These are phyloP conservation scores for Lablab purpureus DNA, from an alignment of 306 rosid genomes.

Conservation along the genomic window DNA sequence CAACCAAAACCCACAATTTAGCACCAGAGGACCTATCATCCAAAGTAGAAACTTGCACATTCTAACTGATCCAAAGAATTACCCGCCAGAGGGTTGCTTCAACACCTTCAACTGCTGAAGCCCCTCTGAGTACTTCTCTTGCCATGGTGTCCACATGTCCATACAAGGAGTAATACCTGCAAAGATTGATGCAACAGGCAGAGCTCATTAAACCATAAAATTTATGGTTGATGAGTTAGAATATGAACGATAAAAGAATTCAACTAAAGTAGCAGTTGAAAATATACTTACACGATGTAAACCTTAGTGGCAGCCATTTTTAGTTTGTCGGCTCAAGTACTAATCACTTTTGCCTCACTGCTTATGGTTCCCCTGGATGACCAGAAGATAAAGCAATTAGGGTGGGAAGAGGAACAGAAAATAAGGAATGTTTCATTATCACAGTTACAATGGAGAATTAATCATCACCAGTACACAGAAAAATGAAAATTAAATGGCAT, in stretches of 20 bases:
- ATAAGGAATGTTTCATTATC: neutral
- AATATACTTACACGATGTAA: conserved; percentile 73
- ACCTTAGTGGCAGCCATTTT: conserved; percentile 77
- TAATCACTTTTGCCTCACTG: conserved; percentile 30
- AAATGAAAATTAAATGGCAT: conserved; percentile 12
- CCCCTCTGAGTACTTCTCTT: conserved; percentile 79
- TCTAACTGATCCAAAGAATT: conserved; percentile 35
- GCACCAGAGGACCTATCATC: neutral
- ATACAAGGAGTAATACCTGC: conserved; percentile 85
- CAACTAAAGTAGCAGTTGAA: conserved; percentile 15
- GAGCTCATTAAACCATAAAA: neutral
- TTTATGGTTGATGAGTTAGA: conserved; percentile 4
- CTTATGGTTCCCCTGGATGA: conserved; percentile 34
- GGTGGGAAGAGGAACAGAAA: neutral
- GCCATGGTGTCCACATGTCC: conserved; percentile 96
- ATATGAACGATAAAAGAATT: neutral
- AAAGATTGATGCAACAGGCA: conserved; percentile 6
- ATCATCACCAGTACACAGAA: conserved; percentile 15
- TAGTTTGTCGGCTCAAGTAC: conserved; percentile 38
- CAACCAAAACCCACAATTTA: neutral
- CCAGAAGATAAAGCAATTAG: conserved; percentile 7
- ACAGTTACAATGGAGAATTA: neutral
- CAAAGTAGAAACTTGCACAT: conserved; percentile 21
- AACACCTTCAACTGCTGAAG: conserved; percentile 80
- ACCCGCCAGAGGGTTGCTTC: conserved; percentile 94